Evolutionary conservation across 2,329 filamentous ascomycete species (phyloP), one percentile per base, ranked within the genome.

Genomic region (Pseudogymnoascus sp.): DNA sequence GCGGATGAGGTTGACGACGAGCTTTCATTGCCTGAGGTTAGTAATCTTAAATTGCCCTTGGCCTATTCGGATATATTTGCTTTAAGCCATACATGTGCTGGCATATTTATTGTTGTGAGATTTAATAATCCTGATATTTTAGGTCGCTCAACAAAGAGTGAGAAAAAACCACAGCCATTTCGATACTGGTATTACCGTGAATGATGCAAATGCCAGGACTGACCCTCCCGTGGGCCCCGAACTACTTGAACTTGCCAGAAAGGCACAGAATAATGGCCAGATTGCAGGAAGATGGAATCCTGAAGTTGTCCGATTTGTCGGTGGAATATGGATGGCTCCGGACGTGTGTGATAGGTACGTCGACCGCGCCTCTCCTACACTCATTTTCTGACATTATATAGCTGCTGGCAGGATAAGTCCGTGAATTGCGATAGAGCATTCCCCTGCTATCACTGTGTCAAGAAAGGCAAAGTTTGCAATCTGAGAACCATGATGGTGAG

Each of bases 261-360:
- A 29, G 5, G 60, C 60, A 26, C 4, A 29, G n/a, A 1, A 1
- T 13, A 37, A 29, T 1, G 21, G 40, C 13, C 26, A 59, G 10
- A n/a, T 61, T 39, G 15, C 60, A 17, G 24, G n/a, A 17, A 29
- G 6, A 31, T 26, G 35, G 26, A 58, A 59, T n/a, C n/a, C 50
- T n/a, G 33, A 35, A 33, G 50, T 44, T 6, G 47, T n/a, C 35
- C 60, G 60, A 40, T 3, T 5, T 17, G 21, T 61, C 11, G 50
- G 59, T 13, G 60, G 36, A 15, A 61, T 31, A 44, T 61, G 60
- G 60, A 26, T 61, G 24, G 60, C 50, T n/a, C 60, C 60, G 2
- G 47, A 59, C 4, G 26, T 8, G 24, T 61, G 60, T 33, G 31
- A 61, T 58, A 41, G 31, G 60, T 61, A 59, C 37, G 35, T 59